A percentile compares a stretch with the other conserved stretches of the same genome.
Conservation (phyloP, 306 rosid genomes). For the Astragalus glycyphyllos region DNA sequence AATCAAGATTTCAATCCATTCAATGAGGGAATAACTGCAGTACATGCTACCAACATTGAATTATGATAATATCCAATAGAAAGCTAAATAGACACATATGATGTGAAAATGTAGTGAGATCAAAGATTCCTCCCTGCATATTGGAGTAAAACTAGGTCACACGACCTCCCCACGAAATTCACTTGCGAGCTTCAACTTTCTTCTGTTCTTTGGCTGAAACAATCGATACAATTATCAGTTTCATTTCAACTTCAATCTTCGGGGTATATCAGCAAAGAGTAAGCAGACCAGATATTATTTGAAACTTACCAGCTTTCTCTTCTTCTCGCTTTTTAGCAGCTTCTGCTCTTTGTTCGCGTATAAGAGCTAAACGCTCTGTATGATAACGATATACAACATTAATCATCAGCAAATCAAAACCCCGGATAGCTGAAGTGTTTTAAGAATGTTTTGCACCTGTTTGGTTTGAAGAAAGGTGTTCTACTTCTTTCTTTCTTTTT, state of each 20-base stretch:
- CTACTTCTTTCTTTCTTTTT: no score
- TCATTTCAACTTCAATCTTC: constrained; percentile 15
- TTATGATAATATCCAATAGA: constrained; percentile 32
- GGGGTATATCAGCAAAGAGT: neutral
- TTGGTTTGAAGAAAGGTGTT: neutral
- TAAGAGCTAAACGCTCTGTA: constrained; percentile 81
- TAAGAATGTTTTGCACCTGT: neutral
- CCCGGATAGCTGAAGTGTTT: neutral
- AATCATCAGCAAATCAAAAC: neutral
- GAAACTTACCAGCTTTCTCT: constrained; percentile 72
- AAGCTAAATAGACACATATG: constrained; percentile 19
- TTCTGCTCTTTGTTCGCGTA: constrained; percentile 89
- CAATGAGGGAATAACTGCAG: constrained; percentile 30
- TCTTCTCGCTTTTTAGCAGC: constrained; percentile 88
- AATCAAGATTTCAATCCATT: constrained; percentile 14
- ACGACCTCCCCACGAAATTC: constrained; percentile 35
- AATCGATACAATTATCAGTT: constrained; percentile 37
- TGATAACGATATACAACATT: constrained; percentile 22
- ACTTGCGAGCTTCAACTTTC: constrained; percentile 80
- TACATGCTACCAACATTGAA: constrained; percentile 36
- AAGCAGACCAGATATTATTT: neutral
- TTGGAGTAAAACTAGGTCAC: constrained; percentile 16
- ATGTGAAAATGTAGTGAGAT: constrained; percentile 15
- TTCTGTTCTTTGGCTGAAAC: constrained; percentile 83
- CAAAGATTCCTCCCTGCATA: constrained; percentile 37